Percentiles rank a stretch among this genome's conserved stretches.
These are phyloP conservation scores for Erythrobasidium hasegawianum DNA, from an alignment of 1,284 basidiomycete species.

Conservation along the genomic window DNA sequence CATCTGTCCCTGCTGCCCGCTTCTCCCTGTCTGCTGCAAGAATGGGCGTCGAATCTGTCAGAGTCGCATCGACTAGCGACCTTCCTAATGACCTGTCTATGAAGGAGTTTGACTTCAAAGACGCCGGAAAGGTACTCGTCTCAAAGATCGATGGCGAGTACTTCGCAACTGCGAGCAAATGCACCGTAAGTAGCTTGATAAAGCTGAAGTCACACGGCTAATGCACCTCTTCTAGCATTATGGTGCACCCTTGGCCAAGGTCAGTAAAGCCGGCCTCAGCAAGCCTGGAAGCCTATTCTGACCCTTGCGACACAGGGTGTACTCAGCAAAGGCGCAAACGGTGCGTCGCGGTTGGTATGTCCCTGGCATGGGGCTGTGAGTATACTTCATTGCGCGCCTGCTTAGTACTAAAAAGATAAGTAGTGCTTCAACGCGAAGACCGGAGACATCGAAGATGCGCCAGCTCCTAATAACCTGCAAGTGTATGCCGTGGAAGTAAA, in stretches of 20 bases:
- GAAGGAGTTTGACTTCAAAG: slow-evolving; percentile 75
- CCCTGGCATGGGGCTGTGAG: slow-evolving; percentile 28
- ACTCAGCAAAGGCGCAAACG: slow-evolving; percentile 63
- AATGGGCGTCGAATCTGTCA: slow-evolving; percentile 17
- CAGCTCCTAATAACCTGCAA: slow-evolving; percentile 78
- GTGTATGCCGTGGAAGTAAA: slow-evolving; percentile 66
- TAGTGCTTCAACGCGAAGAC: slow-evolving; percentile 76
- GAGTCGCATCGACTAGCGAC: slow-evolving; percentile 19
- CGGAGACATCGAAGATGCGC: slow-evolving; percentile 75
- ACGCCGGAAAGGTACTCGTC: slow-evolving; percentile 71
- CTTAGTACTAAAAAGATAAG: neutral
- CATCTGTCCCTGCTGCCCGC: neutral
- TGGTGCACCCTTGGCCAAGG: slow-evolving; percentile 72
- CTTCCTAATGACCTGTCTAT: slow-evolving; percentile 49
- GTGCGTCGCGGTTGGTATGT: slow-evolving; percentile 69
- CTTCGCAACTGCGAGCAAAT: slow-evolving; percentile 74
- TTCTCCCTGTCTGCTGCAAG: slow-evolving; percentile 1
- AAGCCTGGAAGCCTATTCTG: no score
- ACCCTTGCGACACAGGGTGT: no score
- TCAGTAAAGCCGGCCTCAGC: no score
- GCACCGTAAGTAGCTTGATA: slow-evolving; percentile 62
- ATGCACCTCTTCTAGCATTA: slow-evolving; percentile 55
- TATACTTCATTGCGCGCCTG: neutral
- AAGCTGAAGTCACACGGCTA: no score
- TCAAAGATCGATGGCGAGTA: slow-evolving; percentile 53